phyloP scores from a whole-genome alignment of 305 asterid species.

The Solanum hybrid region DNA sequence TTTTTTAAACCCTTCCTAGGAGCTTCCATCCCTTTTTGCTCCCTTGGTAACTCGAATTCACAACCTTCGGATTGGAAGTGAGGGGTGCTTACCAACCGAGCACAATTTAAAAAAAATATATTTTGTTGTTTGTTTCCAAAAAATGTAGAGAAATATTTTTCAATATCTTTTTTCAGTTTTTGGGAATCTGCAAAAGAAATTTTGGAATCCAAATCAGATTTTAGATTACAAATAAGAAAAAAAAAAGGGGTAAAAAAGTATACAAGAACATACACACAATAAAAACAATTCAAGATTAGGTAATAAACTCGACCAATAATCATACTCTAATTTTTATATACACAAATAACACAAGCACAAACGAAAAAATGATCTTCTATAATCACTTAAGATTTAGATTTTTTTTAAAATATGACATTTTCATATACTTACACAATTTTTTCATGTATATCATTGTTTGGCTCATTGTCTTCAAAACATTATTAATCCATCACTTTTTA shows the following conservation, averaged over 20 bases:
- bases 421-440: not conserved
- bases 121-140: not conserved
- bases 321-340: not conserved
- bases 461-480: not conserved
- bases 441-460: not conserved
- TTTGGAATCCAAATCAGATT: not conserved
- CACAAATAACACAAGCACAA: not conserved
- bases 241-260: not conserved
- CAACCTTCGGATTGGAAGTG: no score
- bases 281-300: not conserved
- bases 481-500: not conserved
- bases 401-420: not conserved
- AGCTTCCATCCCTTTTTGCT: no score
- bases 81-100: no score
- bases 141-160: not conserved
- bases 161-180: not conserved
- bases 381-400: not conserved
- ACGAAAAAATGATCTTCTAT: not conserved
- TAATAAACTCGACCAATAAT: not conserved
- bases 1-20: no score
- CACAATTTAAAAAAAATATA: no score
- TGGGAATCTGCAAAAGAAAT: not conserved
- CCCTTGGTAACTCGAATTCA: no score
- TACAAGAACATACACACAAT: not conserved
- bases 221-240: not conserved